A percentile compares a stretch with the other conserved stretches of the same genome.
phyloP scores from a whole-genome alignment of 2,329 filamentous ascomycete genomes.

The Penicillium olsonii region DNA sequence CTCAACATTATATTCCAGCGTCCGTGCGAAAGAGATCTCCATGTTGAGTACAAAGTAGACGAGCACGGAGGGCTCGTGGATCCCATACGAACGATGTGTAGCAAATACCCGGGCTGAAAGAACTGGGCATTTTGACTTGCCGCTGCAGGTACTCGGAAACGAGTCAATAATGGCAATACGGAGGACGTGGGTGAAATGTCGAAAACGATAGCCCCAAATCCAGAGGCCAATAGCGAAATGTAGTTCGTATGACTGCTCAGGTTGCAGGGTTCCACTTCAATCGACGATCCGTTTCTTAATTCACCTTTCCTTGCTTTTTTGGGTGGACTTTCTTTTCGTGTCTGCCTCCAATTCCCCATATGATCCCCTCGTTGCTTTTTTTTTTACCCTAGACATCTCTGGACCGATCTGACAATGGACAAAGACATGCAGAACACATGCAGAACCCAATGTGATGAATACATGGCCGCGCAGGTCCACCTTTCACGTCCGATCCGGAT shows the following conservation, averaged over 20 bases:
- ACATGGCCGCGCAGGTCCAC: conserved; percentile 14
- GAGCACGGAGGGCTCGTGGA: conserved; percentile 4
- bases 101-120: too few relatives aligned
- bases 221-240: conserved; percentile 5
- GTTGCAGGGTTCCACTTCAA: conserved; percentile 14
- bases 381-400: not conserved
- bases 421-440: conserved; percentile 10
- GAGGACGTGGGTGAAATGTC: not conserved
- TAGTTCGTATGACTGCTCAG: conserved; percentile 19
- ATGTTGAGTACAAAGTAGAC: too few relatives aligned
- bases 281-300: conserved; percentile 11
- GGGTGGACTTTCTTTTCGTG: not conserved
- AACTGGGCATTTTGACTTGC: conserved; percentile 2
- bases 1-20: not conserved
- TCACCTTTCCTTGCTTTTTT: not conserved
- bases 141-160: conserved; percentile 25
- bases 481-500: conserved; percentile 18
- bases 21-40: not conserved
- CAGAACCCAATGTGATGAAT: conserved; percentile 25
- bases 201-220: conserved; percentile 7
- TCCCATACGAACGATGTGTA: not conserved
- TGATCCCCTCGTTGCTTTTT: not conserved
- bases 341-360: not conserved
- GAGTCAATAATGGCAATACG: conserved; percentile 14
- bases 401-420: conserved; percentile 12